Evolutionary conservation across 352 stramenopile species (phyloP), one percentile per base, ranked within the genome.

Genomic region (Globisporangium carolinianum): DNA sequence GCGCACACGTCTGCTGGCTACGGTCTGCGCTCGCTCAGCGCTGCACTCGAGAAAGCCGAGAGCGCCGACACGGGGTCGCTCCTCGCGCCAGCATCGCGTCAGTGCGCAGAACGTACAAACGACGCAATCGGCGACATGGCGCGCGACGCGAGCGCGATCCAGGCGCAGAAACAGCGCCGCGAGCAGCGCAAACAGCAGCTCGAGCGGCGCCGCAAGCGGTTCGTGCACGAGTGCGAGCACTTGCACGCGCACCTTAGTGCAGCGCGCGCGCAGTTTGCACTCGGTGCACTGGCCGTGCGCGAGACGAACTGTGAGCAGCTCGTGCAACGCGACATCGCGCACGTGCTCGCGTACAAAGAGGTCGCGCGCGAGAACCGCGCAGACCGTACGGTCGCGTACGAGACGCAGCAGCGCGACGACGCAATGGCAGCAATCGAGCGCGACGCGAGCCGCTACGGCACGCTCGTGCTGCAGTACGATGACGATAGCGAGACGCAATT

Each of bases 261-360:
- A 3, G 61, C 58, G 6, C 62, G 74, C 15, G 69, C 70, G n/a
- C 58, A 56, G n/a, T 61, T 56, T 14, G 60, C 69, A 24, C 58
- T 91, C 11, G 71, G 88, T 42, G 47, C 63, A 10, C 53, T 82
- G 4, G 65, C 87, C 10, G 51, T 76, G n/a, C 72, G 75, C 17
- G 55, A 61, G 45, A 90, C 81, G 3, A 73, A 74, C 17, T 69
- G 60, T 5, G 83, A 94, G 24, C 63, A 65, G 10, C 69, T 72
- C 0, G 52, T 80, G 1, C 59, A 62, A 4, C 51, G 65, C 5
- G 68, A 75, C 47, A 75, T 84, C 47, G 60, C 63, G n/a, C 71
- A 75, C 39, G 76, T 91, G 36, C 41, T 86, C 6, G 49, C 73
- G 9, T 94, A 86, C 75, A 90, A 89, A 51, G 68, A 86, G 24